These are phyloP conservation scores for Porpolomopsis calyptriformis DNA, from an alignment of 768 basidiomycete genomes.

Conservation along the genomic window DNA sequence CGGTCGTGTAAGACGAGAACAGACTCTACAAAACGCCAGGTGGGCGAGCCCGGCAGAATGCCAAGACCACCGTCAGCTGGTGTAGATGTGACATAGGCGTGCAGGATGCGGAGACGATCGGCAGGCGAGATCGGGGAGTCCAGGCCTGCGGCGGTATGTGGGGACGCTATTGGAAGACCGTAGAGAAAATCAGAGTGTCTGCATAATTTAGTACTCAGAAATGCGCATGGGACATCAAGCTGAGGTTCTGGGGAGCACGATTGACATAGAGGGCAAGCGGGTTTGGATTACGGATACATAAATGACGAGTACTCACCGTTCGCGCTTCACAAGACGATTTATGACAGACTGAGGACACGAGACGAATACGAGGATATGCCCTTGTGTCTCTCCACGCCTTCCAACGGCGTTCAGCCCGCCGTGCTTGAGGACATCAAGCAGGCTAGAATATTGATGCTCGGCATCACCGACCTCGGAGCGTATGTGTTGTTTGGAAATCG, in stretches of 20 bases:
- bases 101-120: conserved; percentile 71
- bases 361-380: conserved; percentile 70
- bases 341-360: conserved; percentile 55
- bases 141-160: conserved; percentile 32
- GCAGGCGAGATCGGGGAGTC: conserved; percentile 49
- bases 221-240: too few species aligned
- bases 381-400: conserved; percentile 63
- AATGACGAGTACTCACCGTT: conserved; percentile 45
- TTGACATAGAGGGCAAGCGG: too few species aligned
- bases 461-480: conserved; percentile 54
- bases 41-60: conserved; percentile 55
- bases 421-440: conserved; percentile 49
- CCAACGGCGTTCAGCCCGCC: conserved; percentile 65
- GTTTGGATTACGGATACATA: neutral
- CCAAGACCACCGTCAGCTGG: conserved; percentile 76
- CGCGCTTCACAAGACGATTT: conserved; percentile 53
- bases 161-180: conserved; percentile 46
- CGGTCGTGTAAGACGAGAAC: conserved; percentile 81
- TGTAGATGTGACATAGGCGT: conserved; percentile 60
- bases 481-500: conserved; percentile 50
- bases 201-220: neutral
- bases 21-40: conserved; percentile 75
- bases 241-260: too few species aligned
- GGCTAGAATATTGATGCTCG: conserved; percentile 54
- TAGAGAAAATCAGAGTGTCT: conserved; percentile 72